Evolutionary conservation across 2,329 filamentous ascomycete species (phyloP).

Genomic region (Calonectria montana): DNA sequence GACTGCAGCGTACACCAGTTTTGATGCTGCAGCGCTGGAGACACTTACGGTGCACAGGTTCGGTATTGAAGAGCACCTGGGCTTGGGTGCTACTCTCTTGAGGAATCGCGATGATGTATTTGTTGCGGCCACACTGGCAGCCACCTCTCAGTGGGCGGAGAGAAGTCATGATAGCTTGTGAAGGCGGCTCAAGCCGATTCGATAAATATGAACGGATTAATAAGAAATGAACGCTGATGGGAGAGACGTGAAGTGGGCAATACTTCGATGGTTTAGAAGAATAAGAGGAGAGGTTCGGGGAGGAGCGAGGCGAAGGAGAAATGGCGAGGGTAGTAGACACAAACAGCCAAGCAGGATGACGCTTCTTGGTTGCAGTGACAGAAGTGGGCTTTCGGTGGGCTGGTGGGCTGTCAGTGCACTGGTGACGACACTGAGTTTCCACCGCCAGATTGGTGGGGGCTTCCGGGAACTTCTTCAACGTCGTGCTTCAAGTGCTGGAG

Average conservation of each 20-base stretch:
- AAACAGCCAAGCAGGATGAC: conserved; percentile 6
- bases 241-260: neutral
- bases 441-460: conserved; percentile 37
- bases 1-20: neutral
- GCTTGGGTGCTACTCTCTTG: conserved; percentile 65
- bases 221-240: neutral
- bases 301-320: conserved; percentile 6
- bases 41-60: conserved; percentile 76
- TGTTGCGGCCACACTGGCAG: conserved; percentile 88
- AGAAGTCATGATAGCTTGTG: conserved; percentile 54
- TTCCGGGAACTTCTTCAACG: conserved; percentile 41
- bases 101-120: conserved; percentile 81
- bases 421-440: conserved; percentile 35
- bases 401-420: conserved; percentile 38
- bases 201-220: neutral
- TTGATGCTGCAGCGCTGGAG: neutral
- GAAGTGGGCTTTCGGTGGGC: conserved; percentile 18
- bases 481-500: neutral
- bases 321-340: conserved; percentile 17
- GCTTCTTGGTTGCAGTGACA: conserved; percentile 12
- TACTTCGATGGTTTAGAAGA: neutral
- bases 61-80: conserved; percentile 80
- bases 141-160: conserved; percentile 74
- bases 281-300: neutral
- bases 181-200: neutral